A percentile compares a stretch with the other conserved stretches of the same genome.
These are phyloP conservation scores for Plectranthus barbatus DNA, from an alignment of 257 asterid genomes.

Conservation along the genomic window DNA sequence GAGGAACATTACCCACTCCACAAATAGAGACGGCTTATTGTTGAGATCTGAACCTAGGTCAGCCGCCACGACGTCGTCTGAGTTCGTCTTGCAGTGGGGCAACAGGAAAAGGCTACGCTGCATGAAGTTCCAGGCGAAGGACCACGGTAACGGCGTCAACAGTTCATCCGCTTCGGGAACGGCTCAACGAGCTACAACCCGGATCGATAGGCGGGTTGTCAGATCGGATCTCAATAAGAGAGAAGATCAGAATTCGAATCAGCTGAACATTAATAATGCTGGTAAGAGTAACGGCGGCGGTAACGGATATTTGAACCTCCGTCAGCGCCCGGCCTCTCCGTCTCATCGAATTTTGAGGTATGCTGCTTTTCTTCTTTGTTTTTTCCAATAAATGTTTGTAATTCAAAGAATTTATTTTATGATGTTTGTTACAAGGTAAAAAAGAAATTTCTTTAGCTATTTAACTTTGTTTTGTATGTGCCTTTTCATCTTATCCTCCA, in stretches of 20 bases:
- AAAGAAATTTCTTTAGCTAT: not conserved
- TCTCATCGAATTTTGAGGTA: slow-evolving; percentile 55
- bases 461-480: not conserved
- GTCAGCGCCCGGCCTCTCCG: slow-evolving; percentile 72
- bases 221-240: slow-evolving; percentile 48
- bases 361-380: not conserved
- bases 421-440: not conserved
- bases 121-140: slow-evolving; percentile 63
- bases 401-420: not conserved
- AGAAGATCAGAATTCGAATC: slow-evolving; percentile 29
- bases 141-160: slow-evolving; percentile 18
- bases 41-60: slow-evolving; percentile 52
- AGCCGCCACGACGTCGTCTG: slow-evolving; percentile 48
- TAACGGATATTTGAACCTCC: slow-evolving; percentile 60
- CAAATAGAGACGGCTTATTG: slow-evolving; percentile 36
- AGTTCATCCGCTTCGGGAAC: slow-evolving; percentile 37
- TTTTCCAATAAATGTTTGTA: not conserved
- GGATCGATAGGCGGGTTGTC: slow-evolving; percentile 54
- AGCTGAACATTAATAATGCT: slow-evolving; percentile 13
- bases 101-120: slow-evolving; percentile 71
- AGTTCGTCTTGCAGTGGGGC: slow-evolving; percentile 84
- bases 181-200: slow-evolving; percentile 28
- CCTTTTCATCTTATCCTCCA: slow-evolving; percentile 2
- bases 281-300: slow-evolving; percentile 22
- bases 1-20: slow-evolving; percentile 36